Conservation (phyloP, 768 basidiomycete genomes). For the Termitomyces eurrhizus region DNA sequence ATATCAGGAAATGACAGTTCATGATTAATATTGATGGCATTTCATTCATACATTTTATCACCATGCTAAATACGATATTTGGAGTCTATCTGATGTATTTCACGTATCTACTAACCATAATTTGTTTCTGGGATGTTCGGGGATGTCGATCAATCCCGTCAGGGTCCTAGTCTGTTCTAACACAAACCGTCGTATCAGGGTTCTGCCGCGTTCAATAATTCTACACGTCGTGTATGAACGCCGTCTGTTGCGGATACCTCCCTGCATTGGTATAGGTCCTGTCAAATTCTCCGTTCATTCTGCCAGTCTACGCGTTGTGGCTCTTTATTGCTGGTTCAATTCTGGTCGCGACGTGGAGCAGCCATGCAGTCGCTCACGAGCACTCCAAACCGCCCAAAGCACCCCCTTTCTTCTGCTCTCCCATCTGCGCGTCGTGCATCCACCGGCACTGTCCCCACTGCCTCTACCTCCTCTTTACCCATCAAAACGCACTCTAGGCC, state of each 20-base stretch:
- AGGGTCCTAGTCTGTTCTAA: background rate
- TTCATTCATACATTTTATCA: background rate
- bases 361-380: constrained; percentile 16
- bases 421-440: constrained; percentile 26
- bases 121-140: background rate
- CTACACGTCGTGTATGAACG: background rate
- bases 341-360: constrained; percentile 5
- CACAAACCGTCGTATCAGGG: background rate
- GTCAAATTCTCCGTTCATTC: background rate
- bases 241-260: background rate
- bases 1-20: constrained; percentile 14
- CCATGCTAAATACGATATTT: background rate
- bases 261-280: background rate
- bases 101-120: background rate
- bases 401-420: constrained; percentile 24
- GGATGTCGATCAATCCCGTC: background rate
- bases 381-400: constrained; percentile 22
- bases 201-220: constrained; percentile 10
- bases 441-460: constrained; percentile 18
- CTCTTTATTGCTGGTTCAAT: constrained; percentile 12
- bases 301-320: background rate
- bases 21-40: background rate
- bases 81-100: background rate
- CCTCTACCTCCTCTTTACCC: constrained; percentile 4
- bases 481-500: constrained; percentile 1